Conservation (phyloP, 352 stramenopile genomes). For the Globisporangium spiculum region DNA sequence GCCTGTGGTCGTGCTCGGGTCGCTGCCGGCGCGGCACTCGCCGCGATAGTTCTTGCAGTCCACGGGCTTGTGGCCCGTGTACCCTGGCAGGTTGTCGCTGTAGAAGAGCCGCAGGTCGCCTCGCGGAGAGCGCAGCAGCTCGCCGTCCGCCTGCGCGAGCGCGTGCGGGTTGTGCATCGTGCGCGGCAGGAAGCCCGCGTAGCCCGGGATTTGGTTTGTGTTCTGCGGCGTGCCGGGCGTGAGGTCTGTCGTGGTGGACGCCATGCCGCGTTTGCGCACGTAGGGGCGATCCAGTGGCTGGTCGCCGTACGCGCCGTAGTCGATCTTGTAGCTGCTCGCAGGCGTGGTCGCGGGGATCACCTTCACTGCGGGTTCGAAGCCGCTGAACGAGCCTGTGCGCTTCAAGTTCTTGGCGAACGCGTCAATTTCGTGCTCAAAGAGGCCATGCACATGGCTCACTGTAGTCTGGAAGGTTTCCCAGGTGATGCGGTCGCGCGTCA, state of each 20-base stretch:
- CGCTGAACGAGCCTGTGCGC: slow-evolving; percentile 17
- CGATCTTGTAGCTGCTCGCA: slow-evolving; percentile 65
- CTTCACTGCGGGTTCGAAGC: slow-evolving; percentile 19
- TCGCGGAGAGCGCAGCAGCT: slow-evolving; percentile 29
- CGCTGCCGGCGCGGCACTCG: slow-evolving; percentile 59
- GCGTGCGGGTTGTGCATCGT: slow-evolving; percentile 60
- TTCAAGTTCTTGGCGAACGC: slow-evolving; percentile 19
- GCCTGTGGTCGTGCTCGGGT: slow-evolving; percentile 59
- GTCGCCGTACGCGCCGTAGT: slow-evolving; percentile 69
- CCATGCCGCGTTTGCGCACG: slow-evolving; percentile 75
- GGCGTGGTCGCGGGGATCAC: slow-evolving; percentile 60
- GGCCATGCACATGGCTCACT: slow-evolving; percentile 34
- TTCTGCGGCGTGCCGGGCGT: slow-evolving; percentile 62
- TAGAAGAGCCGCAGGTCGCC: slow-evolving; percentile 70
- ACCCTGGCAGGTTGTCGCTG: slow-evolving; percentile 79
- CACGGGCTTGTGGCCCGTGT: slow-evolving; percentile 76
- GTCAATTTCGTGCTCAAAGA: slow-evolving; percentile 41
- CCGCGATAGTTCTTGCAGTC: slow-evolving; percentile 80
- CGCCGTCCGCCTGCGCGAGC: slow-evolving; percentile 51
- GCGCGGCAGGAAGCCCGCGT: slow-evolving; percentile 65
- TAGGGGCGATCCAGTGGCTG: slow-evolving; percentile 63
- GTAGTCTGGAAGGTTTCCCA: slow-evolving; percentile 47
- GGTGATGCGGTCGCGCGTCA: slow-evolving; percentile 41
- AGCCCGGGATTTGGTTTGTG: slow-evolving; percentile 82
- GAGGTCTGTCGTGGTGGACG: slow-evolving; percentile 71